Conservation (phyloP, 108 stramenopile genomes). For the Nitzschia palea region DNA sequence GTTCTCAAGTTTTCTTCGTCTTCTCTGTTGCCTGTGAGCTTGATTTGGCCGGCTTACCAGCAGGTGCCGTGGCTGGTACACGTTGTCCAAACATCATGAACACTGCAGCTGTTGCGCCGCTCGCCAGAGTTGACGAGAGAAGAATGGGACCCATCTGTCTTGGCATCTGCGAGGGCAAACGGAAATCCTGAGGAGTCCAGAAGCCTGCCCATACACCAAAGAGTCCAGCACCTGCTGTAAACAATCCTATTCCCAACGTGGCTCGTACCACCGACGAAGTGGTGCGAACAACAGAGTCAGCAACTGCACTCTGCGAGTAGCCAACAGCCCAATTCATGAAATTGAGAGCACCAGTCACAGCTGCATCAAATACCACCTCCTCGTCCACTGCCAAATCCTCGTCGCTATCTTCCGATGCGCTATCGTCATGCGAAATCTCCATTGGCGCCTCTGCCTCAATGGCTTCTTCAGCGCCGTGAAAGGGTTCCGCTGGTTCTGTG, state of each 20-base stretch:
- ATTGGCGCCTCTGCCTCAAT: slow-evolving; percentile 19
- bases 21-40: background rate
- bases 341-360: background rate
- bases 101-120: slow-evolving; percentile 16
- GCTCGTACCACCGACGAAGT: background rate
- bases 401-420: slow-evolving; percentile 21
- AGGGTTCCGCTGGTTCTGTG: background rate
- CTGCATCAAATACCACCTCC: slow-evolving; percentile 2
- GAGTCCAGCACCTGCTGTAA: slow-evolving; percentile 6
- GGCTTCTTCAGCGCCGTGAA: background rate
- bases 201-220: slow-evolving; percentile 10
- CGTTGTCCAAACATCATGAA: slow-evolving; percentile 4
- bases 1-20: background rate
- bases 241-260: slow-evolving; percentile 3
- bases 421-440: slow-evolving; percentile 17
- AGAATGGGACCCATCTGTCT: background rate
- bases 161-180: background rate
- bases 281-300: background rate
- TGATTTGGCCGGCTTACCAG: background rate
- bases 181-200: background rate
- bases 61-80: background rate
- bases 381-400: background rate
- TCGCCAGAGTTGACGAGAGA: slow-evolving; percentile 6
- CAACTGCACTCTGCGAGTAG: background rate
- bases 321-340: background rate